Evolutionary conservation across 1,139 yeast species (phyloP), one percentile per base, ranked within the genome.

Genomic region (Pichia sp.): DNA sequence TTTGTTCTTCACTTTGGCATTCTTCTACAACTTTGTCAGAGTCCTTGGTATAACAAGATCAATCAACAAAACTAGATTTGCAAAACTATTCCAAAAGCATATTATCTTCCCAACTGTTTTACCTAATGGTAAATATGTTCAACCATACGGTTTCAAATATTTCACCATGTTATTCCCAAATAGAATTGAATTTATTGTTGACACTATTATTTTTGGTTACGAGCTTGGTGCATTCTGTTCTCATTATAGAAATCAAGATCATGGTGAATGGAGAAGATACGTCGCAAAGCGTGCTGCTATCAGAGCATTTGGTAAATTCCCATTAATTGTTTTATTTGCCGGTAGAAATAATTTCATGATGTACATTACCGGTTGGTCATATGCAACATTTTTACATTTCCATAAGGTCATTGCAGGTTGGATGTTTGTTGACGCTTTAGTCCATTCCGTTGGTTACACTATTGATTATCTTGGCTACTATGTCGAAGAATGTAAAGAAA

Each of bases 341-440:
- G 85, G 87, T 5, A 68, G 90, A 53, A 83, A 83, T 61, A 83
- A 82, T 59, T 63, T 83, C 44, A 62, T 83, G 34, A 73, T 78
- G 51, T 72, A 72, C 68, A 44, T 79, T 17, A 81, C 89, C 0
- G 78, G 84, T 27, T 78, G 86, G 81, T 75, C 80, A 39, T 77
- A 73, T 55, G 71, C 82, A 9, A 72, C 81, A 0, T 81, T 78
- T 54, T 73, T 79, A 18, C 70, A 78, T n/a, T 75, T 73, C 53
- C 89, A 83, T 59, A 68, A 82, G 52, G 79, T 85, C 83, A 57
- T 79, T 5, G 78, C 85, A 2, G 65, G 85, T 46, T 60, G 74
- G n/a, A 63, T 75, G 50, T 64, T 77, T 34, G 28, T 61, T 7
- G 54, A 60, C 35, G 59, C 66, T 2, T 9, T 56, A 11, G 52